These are phyloP conservation scores for Phytopythium litorale DNA, from an alignment of 352 stramenopile species.

Conservation along the genomic window DNA sequence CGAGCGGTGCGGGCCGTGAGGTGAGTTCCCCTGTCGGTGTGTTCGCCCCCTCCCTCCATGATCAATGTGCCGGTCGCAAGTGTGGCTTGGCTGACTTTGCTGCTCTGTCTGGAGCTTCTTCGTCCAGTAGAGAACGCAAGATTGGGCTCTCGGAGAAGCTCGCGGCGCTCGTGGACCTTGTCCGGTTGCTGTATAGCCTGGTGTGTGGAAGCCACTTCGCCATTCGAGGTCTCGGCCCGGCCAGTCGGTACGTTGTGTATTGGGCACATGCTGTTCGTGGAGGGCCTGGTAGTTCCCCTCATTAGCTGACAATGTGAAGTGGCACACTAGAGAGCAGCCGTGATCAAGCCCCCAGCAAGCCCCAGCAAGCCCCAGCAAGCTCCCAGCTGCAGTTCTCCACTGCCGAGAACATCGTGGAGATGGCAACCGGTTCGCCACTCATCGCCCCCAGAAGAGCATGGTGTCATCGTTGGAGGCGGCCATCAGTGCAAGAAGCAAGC, in stretches of 20 bases:
- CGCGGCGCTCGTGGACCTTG: neutral
- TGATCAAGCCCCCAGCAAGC: neutral
- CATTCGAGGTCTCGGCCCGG: slow-evolving; percentile 65
- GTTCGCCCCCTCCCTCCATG: neutral
- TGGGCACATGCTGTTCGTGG: neutral
- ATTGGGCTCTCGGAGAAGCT: slow-evolving; percentile 85
- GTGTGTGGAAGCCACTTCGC: too few species aligned
- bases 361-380: neutral
- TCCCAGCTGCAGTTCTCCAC: neutral
- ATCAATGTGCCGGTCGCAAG: neutral
- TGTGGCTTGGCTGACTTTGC: neutral
- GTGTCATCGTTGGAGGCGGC: neutral
- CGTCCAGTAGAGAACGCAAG: slow-evolving; percentile 76
- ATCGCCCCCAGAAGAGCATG: neutral
- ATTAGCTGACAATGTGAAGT: neutral
- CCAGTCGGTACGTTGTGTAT: slow-evolving; percentile 49
- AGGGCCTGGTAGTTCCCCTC: neutral
- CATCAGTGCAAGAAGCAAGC: neutral
- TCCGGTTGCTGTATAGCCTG: too few species aligned
- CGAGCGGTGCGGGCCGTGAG: too few species aligned
- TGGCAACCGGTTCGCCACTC: neutral
- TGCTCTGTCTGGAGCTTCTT: neutral
- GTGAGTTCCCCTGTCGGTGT: neutral
- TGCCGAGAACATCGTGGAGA: neutral
- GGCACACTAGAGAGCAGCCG: neutral